Evolutionary conservation across 805 yeast species (phyloP), one percentile per base, ranked within the genome.

Genomic region (Candida krabiensis): DNA sequence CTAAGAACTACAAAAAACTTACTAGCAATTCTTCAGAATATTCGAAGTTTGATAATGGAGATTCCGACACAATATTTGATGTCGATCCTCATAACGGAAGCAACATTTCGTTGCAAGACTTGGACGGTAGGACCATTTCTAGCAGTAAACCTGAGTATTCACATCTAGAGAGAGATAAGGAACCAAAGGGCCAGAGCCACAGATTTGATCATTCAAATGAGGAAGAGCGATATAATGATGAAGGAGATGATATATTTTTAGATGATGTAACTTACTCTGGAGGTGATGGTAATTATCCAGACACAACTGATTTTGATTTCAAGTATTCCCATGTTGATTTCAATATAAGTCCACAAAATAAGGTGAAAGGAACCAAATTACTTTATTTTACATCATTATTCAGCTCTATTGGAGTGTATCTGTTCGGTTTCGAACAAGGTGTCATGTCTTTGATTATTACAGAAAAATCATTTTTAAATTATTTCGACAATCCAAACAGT

Each of bases 381-480:
- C 44, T 56, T 9, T 56, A 56, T 25, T 41, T 55, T 34, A 56
- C 60, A 4, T 53, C 60, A 1, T 34, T 50, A 5, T 55, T 56
- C 44, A 47, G 53, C 41, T 50, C 55, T 9, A 52, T 52, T 16
- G 56, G 56, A 15, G 70, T 35, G 63, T 80, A 37, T 73, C 78
- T 42, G 61, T 83, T 83, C 53, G 90, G 90, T 2, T 83, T 80
- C 59, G 87, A 80, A 55, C 86, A 87, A 35, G 63, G 63, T 40
- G 95, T 88, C 33, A 85, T 89, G 80, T 80, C 88, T 19, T 91
- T 95, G 3, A 77, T 88, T 27, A 69, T 88, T 39, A 83, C 91
- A 2, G 86, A 83, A 35, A 75, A 69, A 12, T 73, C 82, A 31
- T 88, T 88, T 60, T 70, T 73, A 34, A 64, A 64, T 30, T 85